These are phyloP conservation scores for Primulina eburnea DNA, from an alignment of 257 asterid species.

Conservation along the genomic window DNA sequence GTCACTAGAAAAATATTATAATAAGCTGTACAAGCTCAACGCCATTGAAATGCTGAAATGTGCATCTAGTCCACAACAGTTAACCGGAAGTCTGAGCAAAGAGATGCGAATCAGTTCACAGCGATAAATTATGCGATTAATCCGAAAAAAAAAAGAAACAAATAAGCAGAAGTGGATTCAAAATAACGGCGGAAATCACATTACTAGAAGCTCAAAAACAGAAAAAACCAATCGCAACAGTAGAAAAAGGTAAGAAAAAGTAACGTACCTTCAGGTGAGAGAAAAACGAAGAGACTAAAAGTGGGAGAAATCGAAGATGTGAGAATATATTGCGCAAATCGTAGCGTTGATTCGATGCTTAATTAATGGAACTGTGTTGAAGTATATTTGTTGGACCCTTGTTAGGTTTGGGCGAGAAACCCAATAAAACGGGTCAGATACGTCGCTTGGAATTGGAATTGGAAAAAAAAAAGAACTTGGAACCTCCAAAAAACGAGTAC, in stretches of 20 bases:
- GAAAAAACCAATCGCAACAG: background rate
- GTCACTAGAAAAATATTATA: too few species aligned
- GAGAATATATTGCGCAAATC: background rate
- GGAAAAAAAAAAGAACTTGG: too few species aligned
- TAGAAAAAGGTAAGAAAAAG: background rate
- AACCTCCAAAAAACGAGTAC: too few species aligned
- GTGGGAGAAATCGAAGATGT: background rate
- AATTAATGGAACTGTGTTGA: background rate
- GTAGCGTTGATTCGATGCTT: background rate
- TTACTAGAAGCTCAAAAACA: too few species aligned
- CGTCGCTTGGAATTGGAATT: background rate
- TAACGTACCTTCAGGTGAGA: background rate
- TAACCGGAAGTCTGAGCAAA: background rate
- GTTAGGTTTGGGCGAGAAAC: background rate
- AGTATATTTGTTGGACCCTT: background rate
- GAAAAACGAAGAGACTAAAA: background rate
- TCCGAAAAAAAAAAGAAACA: too few species aligned
- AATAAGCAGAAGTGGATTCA: background rate
- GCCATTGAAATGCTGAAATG: background rate
- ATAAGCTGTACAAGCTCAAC: background rate
- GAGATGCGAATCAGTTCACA: background rate
- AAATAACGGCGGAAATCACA: too few species aligned
- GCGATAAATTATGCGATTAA: background rate
- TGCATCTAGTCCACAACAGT: background rate
- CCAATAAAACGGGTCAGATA: background rate